Percentiles rank a stretch among this genome's conserved stretches.
These are phyloP conservation scores for Striga hermonthica DNA, from an alignment of 305 asterid genomes.

Conservation along the genomic window DNA sequence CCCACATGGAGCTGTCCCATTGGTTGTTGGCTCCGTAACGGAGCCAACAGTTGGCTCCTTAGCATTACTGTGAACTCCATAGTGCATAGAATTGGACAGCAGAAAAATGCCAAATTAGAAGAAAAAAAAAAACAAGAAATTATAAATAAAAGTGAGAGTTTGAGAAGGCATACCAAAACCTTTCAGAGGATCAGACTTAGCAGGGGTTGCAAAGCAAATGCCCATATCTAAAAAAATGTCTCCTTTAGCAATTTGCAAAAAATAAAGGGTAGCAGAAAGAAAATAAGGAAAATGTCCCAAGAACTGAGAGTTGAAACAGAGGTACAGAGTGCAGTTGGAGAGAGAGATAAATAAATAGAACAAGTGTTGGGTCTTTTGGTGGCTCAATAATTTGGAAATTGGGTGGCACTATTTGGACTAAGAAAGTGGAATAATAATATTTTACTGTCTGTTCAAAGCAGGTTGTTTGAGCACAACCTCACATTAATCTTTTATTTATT, in stretches of 20 bases:
- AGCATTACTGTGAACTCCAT: not conserved
- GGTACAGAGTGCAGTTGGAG: not conserved
- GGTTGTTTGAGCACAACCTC: not conserved
- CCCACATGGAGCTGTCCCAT: too few species aligned
- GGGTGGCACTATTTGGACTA: not conserved
- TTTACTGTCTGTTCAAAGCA: not conserved
- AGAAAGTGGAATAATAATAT: not conserved
- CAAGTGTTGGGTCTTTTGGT: not conserved
- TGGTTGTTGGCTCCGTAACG: too few species aligned
- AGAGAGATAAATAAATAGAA: not conserved
- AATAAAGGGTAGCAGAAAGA: not conserved
- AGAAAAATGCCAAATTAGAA: not conserved
- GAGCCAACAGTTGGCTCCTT: not conserved
- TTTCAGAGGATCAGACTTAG: constrained; percentile 32
- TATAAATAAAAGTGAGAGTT: not conserved
- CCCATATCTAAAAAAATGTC: constrained; percentile 34
- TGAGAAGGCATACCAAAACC: constrained; percentile 33
- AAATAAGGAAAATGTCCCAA: not conserved
- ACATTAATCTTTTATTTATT: too few species aligned
- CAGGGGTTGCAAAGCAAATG: constrained; percentile 42
- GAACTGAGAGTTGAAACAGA: not conserved
- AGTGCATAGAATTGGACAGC: not conserved
- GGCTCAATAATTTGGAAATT: constrained; percentile 9
- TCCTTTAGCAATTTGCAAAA: not conserved
- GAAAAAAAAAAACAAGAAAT: not conserved